Conservation (phyloP, 1,284 basidiomycete species). For the Termitomyces sp. region DNA sequence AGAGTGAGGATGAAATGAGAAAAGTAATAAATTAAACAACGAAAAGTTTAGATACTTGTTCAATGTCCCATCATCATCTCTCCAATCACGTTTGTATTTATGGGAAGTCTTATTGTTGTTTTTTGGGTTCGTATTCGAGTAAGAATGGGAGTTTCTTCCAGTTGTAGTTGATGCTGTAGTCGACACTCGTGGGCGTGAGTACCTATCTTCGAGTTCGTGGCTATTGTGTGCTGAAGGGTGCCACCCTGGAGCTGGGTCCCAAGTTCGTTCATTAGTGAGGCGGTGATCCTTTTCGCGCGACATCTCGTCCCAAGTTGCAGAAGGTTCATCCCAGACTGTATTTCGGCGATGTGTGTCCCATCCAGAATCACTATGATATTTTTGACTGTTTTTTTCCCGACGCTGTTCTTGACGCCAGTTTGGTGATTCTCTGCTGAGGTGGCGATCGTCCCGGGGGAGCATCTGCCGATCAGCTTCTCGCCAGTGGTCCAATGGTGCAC, state of each 20-base stretch:
- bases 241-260: constrained; percentile 65
- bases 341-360: constrained; percentile 37
- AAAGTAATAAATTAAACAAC: constrained; percentile 8
- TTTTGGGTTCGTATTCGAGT: constrained; percentile 8
- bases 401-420: constrained; percentile 32
- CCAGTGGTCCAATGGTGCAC: constrained; percentile 38
- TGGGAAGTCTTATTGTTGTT: constrained; percentile 28
- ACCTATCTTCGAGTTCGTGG: constrained; percentile 31
- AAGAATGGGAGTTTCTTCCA: constrained; percentile 20
- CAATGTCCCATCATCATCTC: constrained; percentile 54
- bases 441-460: constrained; percentile 19
- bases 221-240: constrained; percentile 36
- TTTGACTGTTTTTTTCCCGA: constrained; percentile 29
- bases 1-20: constrained; percentile 5
- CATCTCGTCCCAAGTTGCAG: constrained; percentile 25
- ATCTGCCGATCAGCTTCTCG: constrained; percentile 33
- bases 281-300: constrained; percentile 21
- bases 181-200: constrained; percentile 19
- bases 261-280: constrained; percentile 41
- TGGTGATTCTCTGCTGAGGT: constrained; percentile 23
- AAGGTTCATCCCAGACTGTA: constrained; percentile 28
- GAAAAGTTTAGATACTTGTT: constrained; percentile 50
- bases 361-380: constrained; percentile 37
- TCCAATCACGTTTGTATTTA: constrained; percentile 53
- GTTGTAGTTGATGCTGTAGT: constrained; percentile 32